Percentiles rank a stretch among this genome's conserved stretches.
These are phyloP conservation scores for Murraya koenigii DNA, from an alignment of 345 rosid species.

Conservation along the genomic window DNA sequence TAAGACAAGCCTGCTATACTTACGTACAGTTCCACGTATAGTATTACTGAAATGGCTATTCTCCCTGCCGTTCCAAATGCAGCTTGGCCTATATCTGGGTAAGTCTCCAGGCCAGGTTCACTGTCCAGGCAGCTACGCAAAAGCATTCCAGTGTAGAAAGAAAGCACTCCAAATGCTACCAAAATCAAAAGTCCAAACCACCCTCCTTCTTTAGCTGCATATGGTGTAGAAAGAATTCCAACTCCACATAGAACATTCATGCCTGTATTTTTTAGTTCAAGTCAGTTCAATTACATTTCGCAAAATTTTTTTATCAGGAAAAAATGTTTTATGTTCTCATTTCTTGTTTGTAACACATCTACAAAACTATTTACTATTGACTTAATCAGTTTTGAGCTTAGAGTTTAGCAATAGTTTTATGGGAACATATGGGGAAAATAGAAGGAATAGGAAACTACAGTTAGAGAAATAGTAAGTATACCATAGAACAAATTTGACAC, in stretches of 20 bases:
- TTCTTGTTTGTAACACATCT: not conserved
- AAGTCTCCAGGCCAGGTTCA: conserved; percentile 79
- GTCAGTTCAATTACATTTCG: not conserved
- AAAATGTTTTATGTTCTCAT: not conserved
- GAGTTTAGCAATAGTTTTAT: not conserved
- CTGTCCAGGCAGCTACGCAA: conserved; percentile 85
- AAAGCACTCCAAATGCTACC: conserved; percentile 61
- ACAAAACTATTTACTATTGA: not conserved
- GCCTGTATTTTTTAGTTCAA: conserved; percentile 38
- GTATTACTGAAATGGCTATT: conserved; percentile 67
- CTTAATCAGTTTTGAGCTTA: not conserved
- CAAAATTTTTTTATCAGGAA: not conserved
- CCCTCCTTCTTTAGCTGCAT: conserved; percentile 92
- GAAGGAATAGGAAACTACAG: not conserved
- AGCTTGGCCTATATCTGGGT: conserved; percentile 94
- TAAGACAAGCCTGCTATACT: conserved; percentile 43
- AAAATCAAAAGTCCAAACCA: conserved; percentile 73
- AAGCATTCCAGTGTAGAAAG: conserved; percentile 86
- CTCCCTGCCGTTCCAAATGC: conserved; percentile 83
- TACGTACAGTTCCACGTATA: conserved; percentile 86
- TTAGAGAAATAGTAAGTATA: not conserved
- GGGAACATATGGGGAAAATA: not conserved
- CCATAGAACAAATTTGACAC: not conserved
- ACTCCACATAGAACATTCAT: conserved; percentile 95
- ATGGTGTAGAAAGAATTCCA: conserved; percentile 88